Base-by-base conservation (phyloP, 1,139 yeast genomes). In the Debaryomycetaceae sp. region DNA sequence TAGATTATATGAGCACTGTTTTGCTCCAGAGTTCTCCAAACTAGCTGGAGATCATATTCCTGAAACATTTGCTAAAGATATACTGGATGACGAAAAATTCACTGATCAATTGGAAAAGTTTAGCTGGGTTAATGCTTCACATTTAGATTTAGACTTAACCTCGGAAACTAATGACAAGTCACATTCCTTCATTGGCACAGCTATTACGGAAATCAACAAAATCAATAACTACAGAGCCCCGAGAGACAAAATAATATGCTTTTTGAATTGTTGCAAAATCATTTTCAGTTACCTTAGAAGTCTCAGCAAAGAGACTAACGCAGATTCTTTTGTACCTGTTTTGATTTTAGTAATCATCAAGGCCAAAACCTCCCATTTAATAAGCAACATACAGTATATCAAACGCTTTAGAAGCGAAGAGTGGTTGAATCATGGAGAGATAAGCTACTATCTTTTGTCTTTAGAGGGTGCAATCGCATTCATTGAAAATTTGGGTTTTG, bases 301-400 rank as follows among this genome's bases (percentile, higher is more conserved):
- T 41, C 76, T 78, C 31, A 84, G 82, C 41, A 69, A 70, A 43
- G 95, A 87, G 52, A 69, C 77, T 2, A 91, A 91, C 49, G 99
- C 99, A 0, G 99, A 94, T 61, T 79, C 87, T 22, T 94, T 94
- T 59, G 75, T 94, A 19, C 98, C 99, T 0, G 63, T 92, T 35
- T 67, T 94, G 38, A 89, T 94, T 30, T 81, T 83, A 49, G 85
- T 92, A 6, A 77, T 91, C 2, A 63, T 92, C 35, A 83, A 82
- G 50, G 82, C 95, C 1, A 73, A 76, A 38, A 76, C 84, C 0
- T 67, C 67, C 29, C 66, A 81, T 51, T 63, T 94, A 26, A 75
- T 80, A 14, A 87, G 96, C 15, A 91, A 92, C 56, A 65, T 91
- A 47, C 81, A 78, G 46, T 94, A 88, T 58, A 88, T 92, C 49